Evolutionary conservation across 2,329 filamentous ascomycete species (phyloP).

Genomic region (Penicillium sp.): DNA sequence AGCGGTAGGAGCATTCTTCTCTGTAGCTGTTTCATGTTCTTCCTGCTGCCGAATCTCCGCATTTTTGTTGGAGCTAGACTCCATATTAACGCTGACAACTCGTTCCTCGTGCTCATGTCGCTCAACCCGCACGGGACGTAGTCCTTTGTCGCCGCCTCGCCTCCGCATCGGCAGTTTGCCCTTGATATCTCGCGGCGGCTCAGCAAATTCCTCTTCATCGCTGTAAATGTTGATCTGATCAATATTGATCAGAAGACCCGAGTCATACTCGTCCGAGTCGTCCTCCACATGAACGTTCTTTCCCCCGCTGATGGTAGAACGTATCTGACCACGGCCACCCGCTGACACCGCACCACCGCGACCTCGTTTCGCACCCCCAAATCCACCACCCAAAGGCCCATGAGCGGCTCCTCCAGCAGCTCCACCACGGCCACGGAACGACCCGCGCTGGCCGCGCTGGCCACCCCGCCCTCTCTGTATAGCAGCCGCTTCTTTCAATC

Average conservation of each 20-base stretch:
- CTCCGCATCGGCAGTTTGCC: constrained; percentile 30
- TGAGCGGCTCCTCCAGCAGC: constrained; percentile 22
- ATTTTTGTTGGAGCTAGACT: constrained; percentile 45
- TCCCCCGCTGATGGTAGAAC: constrained; percentile 25
- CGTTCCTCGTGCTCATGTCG: constrained; percentile 53
- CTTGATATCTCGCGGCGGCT: constrained; percentile 24
- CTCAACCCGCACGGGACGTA: constrained; percentile 52
- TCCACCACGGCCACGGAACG: constrained; percentile 30
- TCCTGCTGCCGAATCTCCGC: constrained; percentile 38
- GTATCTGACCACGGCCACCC: constrained; percentile 23
- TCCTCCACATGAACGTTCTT: constrained; percentile 22
- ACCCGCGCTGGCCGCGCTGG: constrained; percentile 27
- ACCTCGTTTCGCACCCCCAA: constrained; percentile 20
- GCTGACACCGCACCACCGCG: constrained; percentile 20
- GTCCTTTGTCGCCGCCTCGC: constrained; percentile 23
- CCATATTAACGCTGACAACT: constrained; percentile 49
- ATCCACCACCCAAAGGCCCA: constrained; percentile 26
- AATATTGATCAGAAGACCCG: constrained; percentile 48
- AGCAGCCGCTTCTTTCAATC: constrained; percentile 38
- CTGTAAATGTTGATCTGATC: constrained; percentile 54
- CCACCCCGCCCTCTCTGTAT: constrained; percentile 32
- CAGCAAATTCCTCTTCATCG: constrained; percentile 35
- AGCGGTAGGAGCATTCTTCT: constrained; percentile 21
- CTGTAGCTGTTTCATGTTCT: constrained; percentile 28
- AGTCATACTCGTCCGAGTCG: constrained; percentile 44